Evolutionary conservation across 2,329 filamentous ascomycete species (phyloP), one percentile per base, ranked within the genome.

Genomic region (Pseudogymnoascus sp.): DNA sequence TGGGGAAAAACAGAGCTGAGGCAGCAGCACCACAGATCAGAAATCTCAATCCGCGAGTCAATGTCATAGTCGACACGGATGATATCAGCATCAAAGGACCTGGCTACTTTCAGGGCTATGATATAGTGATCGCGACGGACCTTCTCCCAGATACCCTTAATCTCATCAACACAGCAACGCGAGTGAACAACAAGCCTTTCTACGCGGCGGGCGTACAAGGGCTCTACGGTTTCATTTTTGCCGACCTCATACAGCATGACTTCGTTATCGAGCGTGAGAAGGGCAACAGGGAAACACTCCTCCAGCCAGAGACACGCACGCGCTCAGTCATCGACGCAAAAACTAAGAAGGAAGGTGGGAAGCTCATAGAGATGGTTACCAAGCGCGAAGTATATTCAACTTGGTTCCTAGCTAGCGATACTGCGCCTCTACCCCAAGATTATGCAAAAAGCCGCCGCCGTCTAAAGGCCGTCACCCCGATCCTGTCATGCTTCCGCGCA

Each of bases 221-320:
- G 57, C 82, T 96, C 72, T 97, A 95, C 73, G 94, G 94, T 61
- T 99, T 90, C 76, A 89, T 96, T 66, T 99, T 99, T 73, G 89
- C 89, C 62, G 94, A 99, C 73, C 81, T 99, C 20, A 91, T 96
- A 67, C 82, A 87, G 69, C 94, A 99, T 73, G 87, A 92, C 69
- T 99, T 91, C 70, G 85, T 94, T 63, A 87, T 99, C 64, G 87
- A 96, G 76, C 87, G 94, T 62, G 85, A 90, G 64, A 86, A 88
- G 65, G 86, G 89, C 62, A 97, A 97, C 70, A 77, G 89, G 11
- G 71, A 83, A 18, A 87, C 85, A 0, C 73, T 79, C 39, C 64
- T 78, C 7, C 79, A 80, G 57, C 75, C 81, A 4, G 94, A 99
- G 72, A 88, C 89, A 1, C 80, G 85, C 25, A 97, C 93, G 4